phyloP scores from a whole-genome alignment of 768 basidiomycete species.

The Hebeloma cylindrosporum region DNA sequence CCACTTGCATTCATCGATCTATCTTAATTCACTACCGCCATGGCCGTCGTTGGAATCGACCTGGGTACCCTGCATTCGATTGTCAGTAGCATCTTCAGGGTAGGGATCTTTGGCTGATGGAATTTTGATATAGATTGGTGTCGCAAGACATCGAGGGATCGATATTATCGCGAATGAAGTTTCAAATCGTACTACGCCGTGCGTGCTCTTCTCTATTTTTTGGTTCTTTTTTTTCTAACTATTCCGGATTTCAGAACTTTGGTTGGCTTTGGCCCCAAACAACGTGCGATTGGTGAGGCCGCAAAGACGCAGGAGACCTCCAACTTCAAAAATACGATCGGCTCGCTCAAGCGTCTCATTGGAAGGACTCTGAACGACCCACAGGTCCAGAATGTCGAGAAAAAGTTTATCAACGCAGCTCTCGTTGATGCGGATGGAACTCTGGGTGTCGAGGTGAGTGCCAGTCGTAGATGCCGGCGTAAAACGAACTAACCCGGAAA shows the following conservation, averaged over 20 bases:
- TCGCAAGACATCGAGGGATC: conserved; percentile 93
- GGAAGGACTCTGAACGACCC: conserved; percentile 79
- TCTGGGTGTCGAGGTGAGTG: conserved; percentile 81
- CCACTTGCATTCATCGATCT: conserved; percentile 11
- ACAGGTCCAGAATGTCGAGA: conserved; percentile 82
- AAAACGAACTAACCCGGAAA: conserved; percentile 7
- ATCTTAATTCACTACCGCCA: conserved; percentile 33
- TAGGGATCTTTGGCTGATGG: conserved; percentile 9
- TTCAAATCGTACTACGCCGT: conserved; percentile 97
- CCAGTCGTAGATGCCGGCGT: too few species aligned
- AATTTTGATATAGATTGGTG: conserved; percentile 69
- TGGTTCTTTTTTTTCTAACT: conserved; percentile 25
- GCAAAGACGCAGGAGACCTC: conserved; percentile 98
- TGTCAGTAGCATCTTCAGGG: conserved; percentile 45
- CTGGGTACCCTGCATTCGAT: conserved; percentile 89
- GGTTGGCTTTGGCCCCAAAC: conserved; percentile 90
- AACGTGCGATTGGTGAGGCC: conserved; percentile 88
- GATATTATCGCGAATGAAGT: conserved; percentile 99
- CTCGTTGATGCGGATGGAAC: conserved; percentile 83
- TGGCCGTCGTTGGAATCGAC: conserved; percentile 96
- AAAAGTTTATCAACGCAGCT: conserved; percentile 86
- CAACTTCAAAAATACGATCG: conserved; percentile 97
- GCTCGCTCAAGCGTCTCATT: conserved; percentile 86
- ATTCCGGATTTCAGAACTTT: conserved; percentile 68
- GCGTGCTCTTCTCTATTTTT: conserved; percentile 35